Conservation (phyloP, 495 filamentous ascomycete species). For the Trichocladium antarcticum region DNA sequence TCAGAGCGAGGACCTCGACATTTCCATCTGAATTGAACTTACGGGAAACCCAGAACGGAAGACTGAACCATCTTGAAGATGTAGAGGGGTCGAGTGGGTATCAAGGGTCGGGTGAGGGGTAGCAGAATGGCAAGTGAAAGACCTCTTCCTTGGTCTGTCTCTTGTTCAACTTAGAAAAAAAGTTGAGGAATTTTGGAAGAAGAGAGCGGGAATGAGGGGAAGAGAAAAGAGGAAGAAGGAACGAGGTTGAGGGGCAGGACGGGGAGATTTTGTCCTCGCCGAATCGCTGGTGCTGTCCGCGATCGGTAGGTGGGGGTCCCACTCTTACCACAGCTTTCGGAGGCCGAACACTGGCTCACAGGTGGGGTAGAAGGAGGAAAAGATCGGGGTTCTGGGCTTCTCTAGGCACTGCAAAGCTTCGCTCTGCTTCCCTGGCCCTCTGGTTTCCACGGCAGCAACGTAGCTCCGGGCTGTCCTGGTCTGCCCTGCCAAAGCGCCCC, state of each 20-base stretch:
- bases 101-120: slow-evolving; percentile 9
- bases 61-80: slow-evolving; percentile 67
- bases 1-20: slow-evolving; percentile 57
- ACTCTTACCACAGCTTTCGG: slow-evolving; percentile 8
- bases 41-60: slow-evolving; percentile 30
- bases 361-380: neutral
- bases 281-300: slow-evolving; percentile 3
- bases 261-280: slow-evolving; percentile 10
- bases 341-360: slow-evolving; percentile 12
- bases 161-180: slow-evolving; percentile 2
- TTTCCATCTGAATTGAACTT: slow-evolving; percentile 10
- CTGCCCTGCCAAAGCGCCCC: slow-evolving; percentile 2
- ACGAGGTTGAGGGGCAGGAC: slow-evolving; percentile 9
- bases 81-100: slow-evolving; percentile 8
- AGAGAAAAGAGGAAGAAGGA: slow-evolving; percentile 10
- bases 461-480: neutral
- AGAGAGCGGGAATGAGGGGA: too few relatives aligned
- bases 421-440: neutral
- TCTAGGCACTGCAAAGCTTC: neutral
- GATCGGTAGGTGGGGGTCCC: slow-evolving; percentile 20
- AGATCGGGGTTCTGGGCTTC: too few relatives aligned
- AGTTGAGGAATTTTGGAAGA: slow-evolving; percentile 6
- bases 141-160: slow-evolving; percentile 11
- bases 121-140: slow-evolving; percentile 5
- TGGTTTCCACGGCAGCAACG: too few relatives aligned